Conservation (phyloP, 129 eudicot species). For the Flaveria linearis region DNA sequence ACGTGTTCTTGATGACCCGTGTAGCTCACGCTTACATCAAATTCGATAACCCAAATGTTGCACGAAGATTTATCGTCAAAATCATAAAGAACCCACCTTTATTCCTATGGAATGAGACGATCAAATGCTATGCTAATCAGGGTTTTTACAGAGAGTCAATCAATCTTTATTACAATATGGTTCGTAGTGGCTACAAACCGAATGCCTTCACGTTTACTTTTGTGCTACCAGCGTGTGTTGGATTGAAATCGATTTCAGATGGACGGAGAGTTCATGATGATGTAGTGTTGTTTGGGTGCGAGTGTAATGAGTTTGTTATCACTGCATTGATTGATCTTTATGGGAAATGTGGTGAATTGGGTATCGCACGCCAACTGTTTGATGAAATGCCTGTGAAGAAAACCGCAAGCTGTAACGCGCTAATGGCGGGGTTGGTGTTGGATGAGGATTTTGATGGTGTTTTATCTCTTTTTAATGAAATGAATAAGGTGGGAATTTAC, state of each 20-base stretch:
- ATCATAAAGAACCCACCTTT: slow-evolving; percentile 32
- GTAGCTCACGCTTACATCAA: slow-evolving; percentile 39
- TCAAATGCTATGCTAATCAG: slow-evolving; percentile 24
- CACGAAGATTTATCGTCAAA: slow-evolving; percentile 10
- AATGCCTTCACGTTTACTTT: slow-evolving; percentile 43
- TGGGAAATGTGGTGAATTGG: slow-evolving; percentile 40
- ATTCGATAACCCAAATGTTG: slow-evolving; percentile 4
- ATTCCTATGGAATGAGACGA: slow-evolving; percentile 36
- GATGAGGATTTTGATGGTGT: slow-evolving; percentile 25
- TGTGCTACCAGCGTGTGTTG: slow-evolving; percentile 38
- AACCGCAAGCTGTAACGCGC: slow-evolving; percentile 36
- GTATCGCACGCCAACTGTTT: slow-evolving; percentile 38
- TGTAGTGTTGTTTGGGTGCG: slow-evolving; percentile 31
- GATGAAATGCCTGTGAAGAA: slow-evolving; percentile 32
- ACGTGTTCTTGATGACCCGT: slow-evolving; percentile 34
- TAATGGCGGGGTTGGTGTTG: slow-evolving; percentile 29
- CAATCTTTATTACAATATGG: slow-evolving; percentile 29
- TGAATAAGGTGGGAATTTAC: slow-evolving; percentile 14
- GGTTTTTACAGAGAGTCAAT: slow-evolving; percentile 32
- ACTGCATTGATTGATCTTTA: slow-evolving; percentile 57
- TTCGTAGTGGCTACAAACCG: slow-evolving; percentile 26
- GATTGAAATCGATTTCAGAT: slow-evolving; percentile 29
- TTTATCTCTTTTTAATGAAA: slow-evolving; percentile 28
- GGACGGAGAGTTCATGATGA: slow-evolving; percentile 28
- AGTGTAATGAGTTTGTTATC: slow-evolving; percentile 33